Evolutionary conservation across 805 yeast genomes (phyloP).

Genomic region (Candida sonorensis): DNA sequence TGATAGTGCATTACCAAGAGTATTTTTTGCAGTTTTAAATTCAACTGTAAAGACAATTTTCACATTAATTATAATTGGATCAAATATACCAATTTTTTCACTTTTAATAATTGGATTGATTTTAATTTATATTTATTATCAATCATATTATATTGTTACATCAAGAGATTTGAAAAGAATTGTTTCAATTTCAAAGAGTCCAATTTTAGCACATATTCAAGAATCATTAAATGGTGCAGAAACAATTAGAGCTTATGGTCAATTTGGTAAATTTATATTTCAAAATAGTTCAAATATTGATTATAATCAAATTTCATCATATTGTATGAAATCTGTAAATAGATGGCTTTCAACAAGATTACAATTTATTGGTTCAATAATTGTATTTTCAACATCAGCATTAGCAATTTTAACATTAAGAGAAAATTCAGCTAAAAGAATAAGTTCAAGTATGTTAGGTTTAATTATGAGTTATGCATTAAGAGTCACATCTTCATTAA

Average conservation of each 20-base stretch:
- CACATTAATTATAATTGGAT: constrained; percentile 46
- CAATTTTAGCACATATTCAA: constrained; percentile 75
- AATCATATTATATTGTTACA: constrained; percentile 58
- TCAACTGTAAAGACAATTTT: constrained; percentile 38
- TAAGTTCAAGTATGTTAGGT: constrained; percentile 57
- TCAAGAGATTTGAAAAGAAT: constrained; percentile 77
- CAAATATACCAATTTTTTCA: constrained; percentile 48
- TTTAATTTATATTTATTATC: constrained; percentile 61
- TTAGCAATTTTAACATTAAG: constrained; percentile 36
- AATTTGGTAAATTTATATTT: constrained; percentile 51
- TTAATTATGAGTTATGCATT: constrained; percentile 59
- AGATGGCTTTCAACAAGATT: constrained; percentile 63
- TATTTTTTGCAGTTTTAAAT: constrained; percentile 41
- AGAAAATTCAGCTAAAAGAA: constrained; percentile 32
- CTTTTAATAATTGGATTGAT: constrained; percentile 40
- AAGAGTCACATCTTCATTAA: constrained; percentile 46
- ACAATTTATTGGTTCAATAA: constrained; percentile 52
- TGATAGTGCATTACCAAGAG: constrained; percentile 51
- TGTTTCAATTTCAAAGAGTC: constrained; percentile 61
- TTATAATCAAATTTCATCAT: constrained; percentile 39
- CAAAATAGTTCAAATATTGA: constrained; percentile 47
- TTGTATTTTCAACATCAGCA: constrained; percentile 44
- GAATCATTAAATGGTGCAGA: constrained; percentile 74
- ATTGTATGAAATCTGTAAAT: constrained; percentile 46
- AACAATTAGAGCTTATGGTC: constrained; percentile 75